Base-by-base conservation (phyloP, 768 basidiomycete genomes). In the Pleurotus salmoneostramineus region DNA sequence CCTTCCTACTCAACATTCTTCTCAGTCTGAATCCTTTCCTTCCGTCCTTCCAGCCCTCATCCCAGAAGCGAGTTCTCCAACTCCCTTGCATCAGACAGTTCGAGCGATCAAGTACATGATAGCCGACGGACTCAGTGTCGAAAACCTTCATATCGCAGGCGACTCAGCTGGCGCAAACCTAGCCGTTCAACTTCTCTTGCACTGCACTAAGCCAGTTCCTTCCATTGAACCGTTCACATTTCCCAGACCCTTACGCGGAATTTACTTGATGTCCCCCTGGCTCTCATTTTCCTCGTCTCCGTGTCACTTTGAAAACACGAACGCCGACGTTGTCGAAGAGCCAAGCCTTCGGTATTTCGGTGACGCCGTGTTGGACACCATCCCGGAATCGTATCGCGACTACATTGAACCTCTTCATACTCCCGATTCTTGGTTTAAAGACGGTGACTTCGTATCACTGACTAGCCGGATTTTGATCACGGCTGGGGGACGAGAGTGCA, bases 151-250 rank as follows among this genome's bases (percentile, higher is more conserved):
- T 27, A 57, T 75, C 35, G 56, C 56, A 5, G 56, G 61, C 63
- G 76, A 77, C 61, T 77, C 76, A 6, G 77, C 77, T 6, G 77
- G 77, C 6, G 74, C 62, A 0, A 71, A 71, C 45, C 66, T 77
- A 31, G 62, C 71, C 34, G 63, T 74, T 33, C 71, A 73, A 58
- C 58, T 76, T 40, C 43, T 77, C 27, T 72, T 72, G 1, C 71
- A 75, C 51, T 61, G 73, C 31, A 62, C 75, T 1, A 75, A 75
- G 47, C 76, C 77, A 1, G 55, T 72, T 6, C 55, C 65, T 3
- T 62, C 56, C 32, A 54, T 74, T 5, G 67, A 69, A 1, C 62
- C 58, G 15, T 36, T 74, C 11, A 50, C 58, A 1, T 62, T 71
- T 11, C 35, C 61, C 7, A 42, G 55, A 4, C 65, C 68, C 8